Percentiles rank a stretch among this genome's conserved stretches.
Evolutionary conservation across 371 early-diverging fungal genomes (phyloP).

Genomic region (Coelomomyces lativittatus): DNA sequence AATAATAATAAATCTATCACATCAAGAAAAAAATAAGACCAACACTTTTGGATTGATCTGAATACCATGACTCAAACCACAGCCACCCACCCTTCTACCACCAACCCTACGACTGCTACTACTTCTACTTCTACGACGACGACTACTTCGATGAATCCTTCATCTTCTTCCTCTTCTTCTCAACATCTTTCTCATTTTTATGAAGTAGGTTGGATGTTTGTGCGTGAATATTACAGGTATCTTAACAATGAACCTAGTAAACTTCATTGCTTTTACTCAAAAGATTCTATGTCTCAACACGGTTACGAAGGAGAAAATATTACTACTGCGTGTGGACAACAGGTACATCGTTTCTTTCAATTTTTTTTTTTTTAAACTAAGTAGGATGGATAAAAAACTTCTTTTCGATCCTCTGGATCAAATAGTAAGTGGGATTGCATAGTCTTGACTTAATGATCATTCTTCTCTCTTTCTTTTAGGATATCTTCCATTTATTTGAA

Average conservation of each 20-base stretch:
- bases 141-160: not conserved
- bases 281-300: conserved; percentile 55
- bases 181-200: no score
- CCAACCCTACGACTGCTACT: not conserved
- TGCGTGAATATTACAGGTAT: conserved; percentile 84
- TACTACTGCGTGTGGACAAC: conserved; percentile 42
- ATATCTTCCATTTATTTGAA: conserved; percentile 8
- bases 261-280: conserved; percentile 73
- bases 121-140: not conserved
- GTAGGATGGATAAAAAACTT: no score
- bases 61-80: not conserved
- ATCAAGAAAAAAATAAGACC: no score
- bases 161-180: not conserved
- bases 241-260: conserved; percentile 64
- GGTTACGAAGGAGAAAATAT: conserved; percentile 64
- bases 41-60: no score
- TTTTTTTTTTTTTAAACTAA: not conserved
- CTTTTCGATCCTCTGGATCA: no score
- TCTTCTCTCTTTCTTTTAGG: not conserved
- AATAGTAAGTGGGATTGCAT: no score
- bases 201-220: conserved; percentile 83
- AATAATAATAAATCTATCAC: no score
- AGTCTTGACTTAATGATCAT: no score
- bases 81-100: not conserved
- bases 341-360: conserved; percentile 20